Base-by-base conservation (phyloP, 345 rosid genomes). In the Zanthoxylum bungeanum region DNA sequence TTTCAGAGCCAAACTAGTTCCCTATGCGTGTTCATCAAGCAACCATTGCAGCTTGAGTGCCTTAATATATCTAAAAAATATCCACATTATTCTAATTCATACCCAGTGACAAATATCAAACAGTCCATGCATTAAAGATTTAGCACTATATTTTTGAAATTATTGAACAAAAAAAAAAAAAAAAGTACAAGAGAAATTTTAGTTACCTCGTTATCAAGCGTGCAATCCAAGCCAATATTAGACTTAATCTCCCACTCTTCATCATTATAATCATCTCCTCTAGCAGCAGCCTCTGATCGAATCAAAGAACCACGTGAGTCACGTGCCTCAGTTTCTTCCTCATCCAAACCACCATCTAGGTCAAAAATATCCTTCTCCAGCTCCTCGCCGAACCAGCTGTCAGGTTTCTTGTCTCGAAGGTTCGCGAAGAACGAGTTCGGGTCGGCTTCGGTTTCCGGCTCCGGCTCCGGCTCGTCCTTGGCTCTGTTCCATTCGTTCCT, bases 201-300 rank as follows among this genome's bases (percentile, higher is more conserved):
- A 62, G 4, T 22, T 74, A 87, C 97, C 91, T 91, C 97, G 57
- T 77, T 64, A 56, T 89, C 97, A 62, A 91, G 94, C 70, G 94
- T 83, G 61, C 80, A 70, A 75, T 91, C 97, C 74, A 77, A 61
- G 62, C 97, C 94, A 40, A 91, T 87, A 2, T 87, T 85, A 62
- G 79, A 79, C 76, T 86, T 87, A 75, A 91, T 84, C 78, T 86
- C 89, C 93, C 97, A 89, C 70, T 87, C 91, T 44, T 87, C 94
- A 2, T 85, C 94, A 50, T 80, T 70, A 76, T 76, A 87, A 60
- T 84, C 90, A 12, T 77, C 73, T 17, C 86, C 89, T 72, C 80
- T 87, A 21, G 44, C 69, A 19, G 28, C 4, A 16, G 6, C 19
- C 14, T 5, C 49, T 3, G 49, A 51, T 47, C 2, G 71, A 59